phyloP scores from a whole-genome alignment of 2,329 filamentous ascomycete species.

The Coccinonectria pachysandricola region DNA sequence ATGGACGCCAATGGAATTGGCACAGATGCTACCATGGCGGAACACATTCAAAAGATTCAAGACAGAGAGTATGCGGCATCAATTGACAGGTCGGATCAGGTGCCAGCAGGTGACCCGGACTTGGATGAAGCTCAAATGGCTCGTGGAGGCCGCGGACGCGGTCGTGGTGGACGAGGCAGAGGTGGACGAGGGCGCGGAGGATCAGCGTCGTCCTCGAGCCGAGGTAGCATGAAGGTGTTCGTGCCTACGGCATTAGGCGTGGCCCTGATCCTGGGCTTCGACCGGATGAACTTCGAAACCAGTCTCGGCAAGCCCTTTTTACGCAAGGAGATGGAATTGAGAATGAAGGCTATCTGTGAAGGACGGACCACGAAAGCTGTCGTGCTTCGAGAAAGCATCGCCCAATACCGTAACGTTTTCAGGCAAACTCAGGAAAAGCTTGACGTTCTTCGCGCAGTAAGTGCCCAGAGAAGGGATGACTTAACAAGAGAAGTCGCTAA shows the following conservation, averaged over 20 bases:
- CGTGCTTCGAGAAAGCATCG: constrained; percentile 73
- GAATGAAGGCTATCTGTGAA: constrained; percentile 95
- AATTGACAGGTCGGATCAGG: constrained; percentile 31
- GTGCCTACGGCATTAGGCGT: constrained; percentile 87
- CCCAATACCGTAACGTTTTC: constrained; percentile 81
- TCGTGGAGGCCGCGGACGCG: constrained; percentile 38
- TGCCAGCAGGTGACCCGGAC: constrained; percentile 28
- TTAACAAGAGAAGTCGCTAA: constrained; percentile 8
- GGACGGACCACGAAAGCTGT: constrained; percentile 63
- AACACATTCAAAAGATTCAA: constrained; percentile 95
- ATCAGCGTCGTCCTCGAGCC: constrained; percentile 31
- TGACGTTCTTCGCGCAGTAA: constrained; percentile 51
- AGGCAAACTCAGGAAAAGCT: constrained; percentile 70
- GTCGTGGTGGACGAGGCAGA: constrained; percentile 34
- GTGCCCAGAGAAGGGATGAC: constrained; percentile 19
- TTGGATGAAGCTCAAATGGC: constrained; percentile 26
- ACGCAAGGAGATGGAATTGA: constrained; percentile 93
- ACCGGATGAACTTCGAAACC: constrained; percentile 84
- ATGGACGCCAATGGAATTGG: constrained; percentile 99
- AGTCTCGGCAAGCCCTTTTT: constrained; percentile 93
- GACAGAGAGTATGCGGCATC: constrained; percentile 76
- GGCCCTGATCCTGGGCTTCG: constrained; percentile 87
- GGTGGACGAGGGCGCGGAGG: constrained; percentile 29
- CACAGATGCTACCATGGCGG: constrained; percentile 97
- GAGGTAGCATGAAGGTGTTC: constrained; percentile 64